These are phyloP conservation scores for Enterospora canceri DNA, from an alignment of 371 early-diverging fungal species.

Conservation along the genomic window DNA sequence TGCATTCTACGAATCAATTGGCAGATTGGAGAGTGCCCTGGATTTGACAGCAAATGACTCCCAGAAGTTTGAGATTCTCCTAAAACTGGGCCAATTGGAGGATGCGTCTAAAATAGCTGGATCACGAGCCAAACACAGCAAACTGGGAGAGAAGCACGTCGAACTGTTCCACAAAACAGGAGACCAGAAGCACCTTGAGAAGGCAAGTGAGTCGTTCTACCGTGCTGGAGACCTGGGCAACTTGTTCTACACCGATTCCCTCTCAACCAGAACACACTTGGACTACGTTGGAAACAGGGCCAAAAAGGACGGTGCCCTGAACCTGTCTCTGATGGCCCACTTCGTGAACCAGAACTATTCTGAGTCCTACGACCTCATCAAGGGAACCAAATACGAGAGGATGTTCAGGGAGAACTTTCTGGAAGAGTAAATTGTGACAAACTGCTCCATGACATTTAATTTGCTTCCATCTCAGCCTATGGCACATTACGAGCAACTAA, in stretches of 20 bases:
- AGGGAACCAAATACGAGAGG: conserved; percentile 30
- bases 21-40: conserved; percentile 44
- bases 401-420: conserved; percentile 26
- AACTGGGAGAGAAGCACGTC: conserved; percentile 31
- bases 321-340: conserved; percentile 37
- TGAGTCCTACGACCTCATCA: conserved; percentile 33
- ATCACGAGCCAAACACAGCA: conserved; percentile 36
- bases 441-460: not conserved
- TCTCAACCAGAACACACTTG: conserved; percentile 29
- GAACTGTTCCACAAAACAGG: not conserved
- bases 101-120: conserved; percentile 43
- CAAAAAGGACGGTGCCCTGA: conserved; percentile 33
- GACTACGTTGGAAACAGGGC: conserved; percentile 20
- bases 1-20: conserved; percentile 42
- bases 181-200: conserved; percentile 3
- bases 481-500: not conserved
- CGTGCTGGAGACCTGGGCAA: conserved; percentile 24
- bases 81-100: conserved; percentile 37
- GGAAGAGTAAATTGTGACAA: not conserved
- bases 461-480: not conserved
- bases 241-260: conserved; percentile 32
- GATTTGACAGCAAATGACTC: conserved; percentile 36
- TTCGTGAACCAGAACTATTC: conserved; percentile 27
- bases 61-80: conserved; percentile 52
- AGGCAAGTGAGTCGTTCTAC: conserved; percentile 43